These are phyloP conservation scores for Citrus reticulata DNA, from an alignment of 345 rosid species.

Conservation along the genomic window DNA sequence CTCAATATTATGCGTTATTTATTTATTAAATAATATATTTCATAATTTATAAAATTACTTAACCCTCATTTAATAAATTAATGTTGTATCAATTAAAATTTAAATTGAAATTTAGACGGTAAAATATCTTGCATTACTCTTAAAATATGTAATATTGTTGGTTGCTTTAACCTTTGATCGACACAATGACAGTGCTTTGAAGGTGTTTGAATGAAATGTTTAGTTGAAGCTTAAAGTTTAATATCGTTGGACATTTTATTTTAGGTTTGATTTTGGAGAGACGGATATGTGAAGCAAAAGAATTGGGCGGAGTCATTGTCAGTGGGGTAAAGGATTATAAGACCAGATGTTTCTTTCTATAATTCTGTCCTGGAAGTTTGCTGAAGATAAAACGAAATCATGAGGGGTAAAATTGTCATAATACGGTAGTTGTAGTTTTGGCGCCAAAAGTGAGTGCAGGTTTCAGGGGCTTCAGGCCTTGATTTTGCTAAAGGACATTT, in stretches of 20 bases:
- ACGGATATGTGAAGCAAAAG: constrained; percentile 57
- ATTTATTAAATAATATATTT: too few relatives aligned
- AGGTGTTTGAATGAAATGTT: constrained; percentile 60
- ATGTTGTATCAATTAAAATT: accelerated
- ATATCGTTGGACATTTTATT: constrained; percentile 60
- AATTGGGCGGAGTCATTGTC: constrained; percentile 57
- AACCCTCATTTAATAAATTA: accelerated
- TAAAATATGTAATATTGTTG: constrained; percentile 57
- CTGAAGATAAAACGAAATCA: too few relatives aligned
- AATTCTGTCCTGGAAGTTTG: too few relatives aligned
- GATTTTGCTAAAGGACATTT: too few relatives aligned
- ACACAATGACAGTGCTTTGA: constrained; percentile 36
- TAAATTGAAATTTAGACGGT: too few relatives aligned
- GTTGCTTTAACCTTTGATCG: constrained; percentile 60
- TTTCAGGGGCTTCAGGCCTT: too few relatives aligned
- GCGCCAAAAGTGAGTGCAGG: too few relatives aligned
- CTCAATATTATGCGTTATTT: accelerated
- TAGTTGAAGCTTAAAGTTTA: constrained; percentile 35
- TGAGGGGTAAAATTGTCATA: too few relatives aligned
- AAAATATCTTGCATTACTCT: too few relatives aligned
- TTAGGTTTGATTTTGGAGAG: constrained; percentile 55
- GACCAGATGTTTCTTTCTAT: too few relatives aligned
- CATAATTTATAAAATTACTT: too few relatives aligned
- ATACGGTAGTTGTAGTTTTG: too few relatives aligned
- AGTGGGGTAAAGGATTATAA: constrained; percentile 23